These are phyloP conservation scores for Epichloe coenophiala DNA, from an alignment of 2,329 filamentous ascomycete species.

Conservation along the genomic window DNA sequence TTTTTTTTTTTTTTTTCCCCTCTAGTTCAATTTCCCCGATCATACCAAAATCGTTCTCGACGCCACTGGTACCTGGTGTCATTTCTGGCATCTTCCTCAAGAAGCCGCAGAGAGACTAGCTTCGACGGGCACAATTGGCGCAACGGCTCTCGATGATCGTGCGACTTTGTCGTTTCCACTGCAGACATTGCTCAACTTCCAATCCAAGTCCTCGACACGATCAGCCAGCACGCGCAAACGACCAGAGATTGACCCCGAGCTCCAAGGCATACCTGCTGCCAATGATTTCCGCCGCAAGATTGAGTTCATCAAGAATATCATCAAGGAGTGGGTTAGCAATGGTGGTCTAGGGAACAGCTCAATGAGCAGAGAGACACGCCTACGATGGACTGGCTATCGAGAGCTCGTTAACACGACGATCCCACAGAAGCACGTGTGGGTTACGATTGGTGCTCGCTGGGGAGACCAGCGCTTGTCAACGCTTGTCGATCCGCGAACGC, in stretches of 20 bases:
- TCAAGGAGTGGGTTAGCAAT: constrained; percentile 58
- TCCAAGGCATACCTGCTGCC: constrained; percentile 52
- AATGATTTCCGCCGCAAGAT: constrained; percentile 66
- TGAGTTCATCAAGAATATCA: constrained; percentile 53
- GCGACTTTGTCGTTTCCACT: constrained; percentile 59
- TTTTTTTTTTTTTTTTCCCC: background rate
- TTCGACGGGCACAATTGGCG: constrained; percentile 50
- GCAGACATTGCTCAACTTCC: constrained; percentile 60
- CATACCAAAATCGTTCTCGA: constrained; percentile 77
- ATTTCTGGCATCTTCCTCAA: constrained; percentile 64
- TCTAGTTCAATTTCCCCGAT: constrained; percentile 72
- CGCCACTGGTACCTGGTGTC: constrained; percentile 58
- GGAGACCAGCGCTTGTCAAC: constrained; percentile 43
- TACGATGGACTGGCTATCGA: constrained; percentile 45
- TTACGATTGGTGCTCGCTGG: constrained; percentile 50
- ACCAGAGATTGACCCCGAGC: constrained; percentile 45
- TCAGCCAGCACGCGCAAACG: constrained; percentile 37
- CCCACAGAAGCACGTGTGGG: constrained; percentile 53
- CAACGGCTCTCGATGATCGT: constrained; percentile 57
- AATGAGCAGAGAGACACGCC: constrained; percentile 38
- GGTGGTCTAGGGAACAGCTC: constrained; percentile 56
- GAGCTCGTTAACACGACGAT: constrained; percentile 37
- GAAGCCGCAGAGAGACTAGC: constrained; percentile 55
- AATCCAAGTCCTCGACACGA: constrained; percentile 31
- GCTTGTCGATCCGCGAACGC: constrained; percentile 40